Evolutionary conservation across 805 yeast genomes (phyloP), one percentile per base, ranked within the genome.

Genomic region (Yarrowia porcina): DNA sequence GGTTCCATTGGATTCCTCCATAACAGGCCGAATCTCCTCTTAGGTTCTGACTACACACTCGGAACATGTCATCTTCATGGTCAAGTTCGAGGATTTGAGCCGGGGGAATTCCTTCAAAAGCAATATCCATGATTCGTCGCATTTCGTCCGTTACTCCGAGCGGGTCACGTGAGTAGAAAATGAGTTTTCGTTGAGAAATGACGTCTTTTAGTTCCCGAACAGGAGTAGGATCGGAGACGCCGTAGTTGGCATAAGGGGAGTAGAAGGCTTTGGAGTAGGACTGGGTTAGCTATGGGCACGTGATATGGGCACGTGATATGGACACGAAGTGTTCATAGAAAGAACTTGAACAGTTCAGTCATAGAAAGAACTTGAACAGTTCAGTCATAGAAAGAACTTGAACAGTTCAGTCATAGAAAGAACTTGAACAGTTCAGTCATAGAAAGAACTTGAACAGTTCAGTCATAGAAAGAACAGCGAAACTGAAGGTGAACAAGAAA

Each of bases 1-100:
- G 44, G 63, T 74, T 69, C 76, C 76, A 74, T 36, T 72, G 71
- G 8, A 74, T 66, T 11, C 72, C 76, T 15, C 75, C 76, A 23
- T 73, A 71, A 61, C 76, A 74, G 18, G 66, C 66, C 28, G 73
- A 67, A 15, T 70, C 63, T 1, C 76, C 76, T n/a, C 70, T 66
- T 28, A 74, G 64, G 33, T 71, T 71, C 60, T 73, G 74, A 20
- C 65, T 64, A 63, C 76, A 74, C 15, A 68, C 49, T 4, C 64
- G 60, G 28, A 66, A 64, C n/a, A 72, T 64, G 23, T 72, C 74
- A 15, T 60, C 44, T 10, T 67, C 67, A 50, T 66, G 61, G 20
- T 66, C 64, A 25, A 74, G 63, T 27, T 62, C 64, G 27, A 63
- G 35, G 18, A 74, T 67, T 47, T 72, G 74, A 20, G 56, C 50